Base-by-base conservation (phyloP, 805 yeast species). In the Monosporozyma yasuniensis region DNA sequence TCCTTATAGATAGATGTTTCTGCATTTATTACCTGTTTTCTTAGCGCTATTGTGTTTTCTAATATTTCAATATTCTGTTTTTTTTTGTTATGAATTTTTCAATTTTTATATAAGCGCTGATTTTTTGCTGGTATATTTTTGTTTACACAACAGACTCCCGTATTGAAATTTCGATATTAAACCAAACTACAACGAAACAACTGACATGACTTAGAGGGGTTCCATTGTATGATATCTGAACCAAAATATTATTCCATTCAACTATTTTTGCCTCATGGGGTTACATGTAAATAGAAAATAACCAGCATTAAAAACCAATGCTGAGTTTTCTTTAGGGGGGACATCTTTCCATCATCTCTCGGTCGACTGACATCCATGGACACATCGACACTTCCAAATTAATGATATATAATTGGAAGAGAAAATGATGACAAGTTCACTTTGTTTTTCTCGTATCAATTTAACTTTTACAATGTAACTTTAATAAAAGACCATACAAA, bases 71-170 rank as follows among this genome's bases (percentile, higher is more conserved):
- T n/a, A n/a, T 18, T 16, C 12, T 35, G 8, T 35, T 18, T 18
- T 6, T 8, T 27, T 25, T 25, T 43, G 4, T 18, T 18, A 18
- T 18, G 25, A 12, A 22, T 27, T 43, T 43, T 25, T 16, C 10
- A 6, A 18, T 22, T 35, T 35, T 35, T 18, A 35, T 16, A 9
- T 35, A 35, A 35, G 39, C 39, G 39, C 37, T 30, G 46, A 23
- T 28, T 43, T 25, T 27, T 30, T 30, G 46, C 46, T 43, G 46
- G 46, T 28, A 18, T 10, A 16, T 43, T 43, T 27, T 43, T 43
- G 46, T 43, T 27, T 43, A 43, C 34, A 43, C 46, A 43, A 43
- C 42, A 43, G 28, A 35, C 39, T 9, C 21, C 34, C 34, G 5
- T 9, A 5, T 30, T 8, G 5, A 9, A 12, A 12, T 14, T 14